Percentiles rank a stretch among this genome's conserved stretches.
phyloP scores from a whole-genome alignment of 192 early-diverging fungal genomes.

The Backusella tarrabulga region DNA sequence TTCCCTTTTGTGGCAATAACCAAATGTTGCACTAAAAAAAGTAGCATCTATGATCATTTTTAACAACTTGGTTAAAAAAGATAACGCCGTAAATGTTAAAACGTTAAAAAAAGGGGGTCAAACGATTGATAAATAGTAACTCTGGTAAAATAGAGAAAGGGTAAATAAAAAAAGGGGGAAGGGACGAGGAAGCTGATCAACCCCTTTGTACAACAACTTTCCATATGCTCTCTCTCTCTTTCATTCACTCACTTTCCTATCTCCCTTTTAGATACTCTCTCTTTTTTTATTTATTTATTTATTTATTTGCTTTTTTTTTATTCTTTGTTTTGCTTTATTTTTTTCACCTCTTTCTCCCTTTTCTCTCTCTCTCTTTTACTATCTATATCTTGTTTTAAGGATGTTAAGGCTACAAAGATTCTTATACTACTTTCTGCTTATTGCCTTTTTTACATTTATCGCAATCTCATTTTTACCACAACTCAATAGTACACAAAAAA shows the following conservation, averaged over 20 bases:
- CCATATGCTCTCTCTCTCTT: not conserved
- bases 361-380: not conserved
- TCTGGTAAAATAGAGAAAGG: not conserved
- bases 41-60: not conserved
- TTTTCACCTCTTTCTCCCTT: not conserved
- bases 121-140: not conserved
- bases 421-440: not conserved
- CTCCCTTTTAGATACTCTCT: not conserved
- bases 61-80: not conserved
- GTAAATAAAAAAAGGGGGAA: not conserved
- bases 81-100: not conserved
- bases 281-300: not conserved
- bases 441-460: not conserved
- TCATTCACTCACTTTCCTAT: not conserved
- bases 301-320: not conserved
- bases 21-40: not conserved
- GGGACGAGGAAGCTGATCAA: not conserved
- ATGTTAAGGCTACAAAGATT: not conserved
- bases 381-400: not conserved
- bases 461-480: conserved; percentile 1
- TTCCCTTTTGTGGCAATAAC: not conserved
- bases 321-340: not conserved
- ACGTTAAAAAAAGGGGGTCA: not conserved
- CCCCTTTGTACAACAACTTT: not conserved
- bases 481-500: not conserved